Percentiles rank a stretch among this genome's conserved stretches.
Evolutionary conservation across 1,284 basidiomycete genomes (phyloP).

Genomic region (Flammula alnicola): DNA sequence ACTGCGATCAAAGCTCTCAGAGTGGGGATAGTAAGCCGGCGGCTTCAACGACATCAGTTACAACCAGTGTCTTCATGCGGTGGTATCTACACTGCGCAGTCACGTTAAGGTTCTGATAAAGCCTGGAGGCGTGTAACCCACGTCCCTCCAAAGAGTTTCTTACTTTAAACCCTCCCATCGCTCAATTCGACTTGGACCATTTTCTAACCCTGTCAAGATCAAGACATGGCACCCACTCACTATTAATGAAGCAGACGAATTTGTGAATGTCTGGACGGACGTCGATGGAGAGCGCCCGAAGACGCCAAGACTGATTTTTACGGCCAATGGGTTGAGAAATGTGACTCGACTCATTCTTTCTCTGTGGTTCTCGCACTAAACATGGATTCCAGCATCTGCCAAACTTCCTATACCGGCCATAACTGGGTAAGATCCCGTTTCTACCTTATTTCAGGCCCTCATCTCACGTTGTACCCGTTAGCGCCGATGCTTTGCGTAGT

Average conservation of each 20-base stretch:
- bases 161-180: not conserved
- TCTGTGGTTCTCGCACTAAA: not conserved
- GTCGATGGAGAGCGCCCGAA: slow-evolving; percentile 8
- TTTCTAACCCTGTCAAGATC: not conserved
- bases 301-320: slow-evolving; percentile 43
- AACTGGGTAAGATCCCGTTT: slow-evolving; percentile 45
- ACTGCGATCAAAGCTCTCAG: not conserved
- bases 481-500: slow-evolving; percentile 56
- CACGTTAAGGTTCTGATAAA: not conserved
- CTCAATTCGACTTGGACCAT: not conserved
- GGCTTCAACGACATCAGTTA: not conserved
- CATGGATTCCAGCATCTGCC: slow-evolving; percentile 47
- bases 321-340: slow-evolving; percentile 56
- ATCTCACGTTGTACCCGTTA: slow-evolving; percentile 25
- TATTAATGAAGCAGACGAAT: slow-evolving; percentile 20
- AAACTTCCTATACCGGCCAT: slow-evolving; percentile 48
- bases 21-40: not conserved
- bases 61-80: not conserved
- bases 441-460: not conserved
- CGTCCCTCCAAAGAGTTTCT: not conserved
- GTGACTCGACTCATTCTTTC: slow-evolving; percentile 35
- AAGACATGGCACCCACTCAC: slow-evolving; percentile 5
- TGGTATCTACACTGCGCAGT: slow-evolving; percentile 1
- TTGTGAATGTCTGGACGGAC: slow-evolving; percentile 26
- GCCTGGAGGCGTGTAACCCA: not conserved